Conservation (phyloP, 805 yeast species). For the Yarrowia sp. region DNA sequence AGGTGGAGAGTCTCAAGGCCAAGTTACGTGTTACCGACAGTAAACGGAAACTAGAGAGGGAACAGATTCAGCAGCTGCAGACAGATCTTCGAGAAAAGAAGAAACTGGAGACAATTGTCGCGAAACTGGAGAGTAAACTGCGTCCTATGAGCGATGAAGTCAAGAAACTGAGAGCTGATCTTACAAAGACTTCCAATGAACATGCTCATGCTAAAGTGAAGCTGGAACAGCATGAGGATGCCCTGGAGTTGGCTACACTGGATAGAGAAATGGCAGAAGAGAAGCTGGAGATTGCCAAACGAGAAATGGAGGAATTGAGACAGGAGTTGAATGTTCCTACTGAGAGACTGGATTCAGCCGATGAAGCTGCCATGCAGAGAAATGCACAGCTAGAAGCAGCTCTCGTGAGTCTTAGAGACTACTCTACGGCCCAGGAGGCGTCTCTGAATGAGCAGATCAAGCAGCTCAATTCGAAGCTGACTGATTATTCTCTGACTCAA, state of each 20-base stretch:
- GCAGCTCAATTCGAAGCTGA: constrained; percentile 41
- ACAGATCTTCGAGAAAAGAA: constrained; percentile 44
- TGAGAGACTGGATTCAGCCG: not conserved
- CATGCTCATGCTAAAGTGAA: constrained; percentile 40
- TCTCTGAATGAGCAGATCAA: constrained; percentile 42
- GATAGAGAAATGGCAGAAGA: constrained; percentile 53
- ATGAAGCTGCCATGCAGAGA: constrained; percentile 42
- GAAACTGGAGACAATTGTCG: constrained; percentile 46
- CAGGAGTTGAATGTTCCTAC: constrained; percentile 44
- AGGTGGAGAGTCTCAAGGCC: constrained; percentile 45
- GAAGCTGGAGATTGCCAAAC: constrained; percentile 44
- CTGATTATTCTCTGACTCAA: constrained; percentile 40
- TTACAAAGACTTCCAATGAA: constrained; percentile 34
- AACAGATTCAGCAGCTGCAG: constrained; percentile 41
- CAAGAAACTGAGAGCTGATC: constrained; percentile 42
- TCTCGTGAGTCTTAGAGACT: constrained; percentile 51
- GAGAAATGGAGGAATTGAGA: constrained; percentile 44
- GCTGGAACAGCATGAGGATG: constrained; percentile 45
- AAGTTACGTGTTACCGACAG: constrained; percentile 44
- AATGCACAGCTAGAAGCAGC: constrained; percentile 57
- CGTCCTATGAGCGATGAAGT: constrained; percentile 48
- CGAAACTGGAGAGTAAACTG: constrained; percentile 47
- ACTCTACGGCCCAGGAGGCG: constrained; percentile 43
- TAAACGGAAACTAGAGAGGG: constrained; percentile 46
- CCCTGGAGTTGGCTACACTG: constrained; percentile 48